Evolutionary conservation across 2,329 filamentous ascomycete species (phyloP), one percentile per base, ranked within the genome.

Genomic region (Sporothrix pallida): DNA sequence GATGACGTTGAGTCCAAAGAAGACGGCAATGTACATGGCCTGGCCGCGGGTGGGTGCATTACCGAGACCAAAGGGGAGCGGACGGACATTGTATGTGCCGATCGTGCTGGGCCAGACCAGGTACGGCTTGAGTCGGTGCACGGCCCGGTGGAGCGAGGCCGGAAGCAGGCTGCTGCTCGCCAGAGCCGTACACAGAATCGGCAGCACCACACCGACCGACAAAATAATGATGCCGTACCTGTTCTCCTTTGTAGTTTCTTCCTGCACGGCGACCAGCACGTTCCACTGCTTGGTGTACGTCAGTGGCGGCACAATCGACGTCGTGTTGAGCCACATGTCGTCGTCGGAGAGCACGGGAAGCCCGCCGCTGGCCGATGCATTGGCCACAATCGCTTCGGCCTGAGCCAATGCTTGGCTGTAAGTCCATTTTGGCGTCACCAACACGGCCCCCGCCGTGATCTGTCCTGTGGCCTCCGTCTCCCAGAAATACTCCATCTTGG

Each of bases 401-500:
- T 65, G 37, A 5, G 23, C 60, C 37, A 65, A n/a, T 15, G 60
- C 60, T 17, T 65, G 37, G 4, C n/a, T 17, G n/a, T 46, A 65
- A 1, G 37, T 46, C 60, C 60, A 65, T n/a, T 65, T 65, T 37
- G 60, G 37, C 37, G 37, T 65, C 60, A 46, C 60, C 37, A 46
- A 5, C 9, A 46, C 37, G 3, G n/a, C 37, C 15, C 60, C 37
- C 37, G 13, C 60, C 37, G 37, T 9, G 37, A 65, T 65, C n/a
- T 65, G 60, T 9, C 60, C 60, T 8, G 37, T 65, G 9, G 60
- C 60, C 60, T 63, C 60, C 17, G 60, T 63, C 60, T 63, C 60
- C 60, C 60, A 65, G 37, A 65, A 65, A 37, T 42, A 65, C 37
- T 65, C 60, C 6, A 65, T 7, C 60, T 65, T 65, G 37, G 60